Evolutionary conservation across 805 yeast genomes (phyloP).

Genomic region (Candida jianshihensis): DNA sequence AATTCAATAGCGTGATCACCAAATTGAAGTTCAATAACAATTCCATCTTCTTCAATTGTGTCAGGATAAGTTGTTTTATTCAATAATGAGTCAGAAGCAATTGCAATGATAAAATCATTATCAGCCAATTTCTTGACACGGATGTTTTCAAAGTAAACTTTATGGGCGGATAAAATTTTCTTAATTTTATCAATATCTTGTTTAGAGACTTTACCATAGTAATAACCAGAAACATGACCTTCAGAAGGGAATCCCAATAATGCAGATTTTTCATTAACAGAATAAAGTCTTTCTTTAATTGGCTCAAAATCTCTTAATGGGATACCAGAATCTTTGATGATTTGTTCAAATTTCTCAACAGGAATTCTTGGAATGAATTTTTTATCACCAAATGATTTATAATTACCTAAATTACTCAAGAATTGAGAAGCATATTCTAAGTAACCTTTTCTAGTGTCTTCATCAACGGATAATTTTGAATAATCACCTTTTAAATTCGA

Average conservation of each 20-base stretch:
- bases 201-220: conserved; percentile 48
- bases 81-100: conserved; percentile 55
- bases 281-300: conserved; percentile 45
- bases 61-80: conserved; percentile 53
- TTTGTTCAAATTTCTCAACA: conserved; percentile 38
- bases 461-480: conserved; percentile 29
- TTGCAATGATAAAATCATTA: conserved; percentile 46
- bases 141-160: conserved; percentile 74
- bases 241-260: conserved; percentile 73
- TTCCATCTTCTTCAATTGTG: conserved; percentile 32
- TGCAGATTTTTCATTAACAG: conserved; percentile 37
- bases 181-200: conserved; percentile 63
- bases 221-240: conserved; percentile 73
- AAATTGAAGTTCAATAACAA: conserved; percentile 46
- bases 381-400: conserved; percentile 82
- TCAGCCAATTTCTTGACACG: conserved; percentile 54
- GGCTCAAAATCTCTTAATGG: conserved; percentile 25
- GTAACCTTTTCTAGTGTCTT: conserved; percentile 36
- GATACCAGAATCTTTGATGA: conserved; percentile 36
- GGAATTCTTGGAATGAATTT: conserved; percentile 70
- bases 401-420: conserved; percentile 68
- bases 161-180: conserved; percentile 52
- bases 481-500: conserved; percentile 41
- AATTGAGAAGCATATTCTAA: conserved; percentile 74
- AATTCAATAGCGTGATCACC: conserved; percentile 78